A percentile compares a stretch with the other conserved stretches of the same genome.
phyloP scores from a whole-genome alignment of 495 filamentous ascomycete species.

The Parachaetomium inaequale region DNA sequence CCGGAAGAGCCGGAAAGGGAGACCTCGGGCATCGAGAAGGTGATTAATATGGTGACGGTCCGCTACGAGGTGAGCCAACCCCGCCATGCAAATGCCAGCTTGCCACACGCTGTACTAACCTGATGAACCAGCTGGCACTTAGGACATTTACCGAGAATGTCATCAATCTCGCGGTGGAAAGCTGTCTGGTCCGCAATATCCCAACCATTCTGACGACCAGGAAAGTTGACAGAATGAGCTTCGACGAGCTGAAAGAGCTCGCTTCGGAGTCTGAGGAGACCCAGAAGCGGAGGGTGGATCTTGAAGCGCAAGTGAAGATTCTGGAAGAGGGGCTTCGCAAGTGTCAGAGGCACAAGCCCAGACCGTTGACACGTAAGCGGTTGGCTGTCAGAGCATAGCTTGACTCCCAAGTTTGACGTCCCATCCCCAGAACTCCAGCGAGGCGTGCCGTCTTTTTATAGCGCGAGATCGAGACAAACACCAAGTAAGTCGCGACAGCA shows the following conservation, averaged over 20 bases:
- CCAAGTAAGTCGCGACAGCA: too few species aligned
- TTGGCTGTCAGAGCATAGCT: too few species aligned
- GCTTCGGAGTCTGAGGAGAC: slow-evolving; percentile 24
- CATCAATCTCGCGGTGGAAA: slow-evolving; percentile 29
- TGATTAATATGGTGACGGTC: slow-evolving; percentile 1
- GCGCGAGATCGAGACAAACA: too few species aligned
- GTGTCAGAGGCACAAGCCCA: slow-evolving; percentile 4
- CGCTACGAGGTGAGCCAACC: background rate
- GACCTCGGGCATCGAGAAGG: background rate
- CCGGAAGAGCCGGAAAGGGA: background rate
- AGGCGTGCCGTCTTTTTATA: too few species aligned
- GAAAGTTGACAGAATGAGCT: slow-evolving; percentile 22
- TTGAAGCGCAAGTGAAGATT: background rate
- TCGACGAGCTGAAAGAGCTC: slow-evolving; percentile 17
- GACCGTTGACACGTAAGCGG: background rate
- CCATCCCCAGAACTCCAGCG: too few species aligned
- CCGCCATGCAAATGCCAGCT: too few species aligned
- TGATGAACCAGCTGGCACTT: slow-evolving; percentile 22
- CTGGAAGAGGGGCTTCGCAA: slow-evolving; percentile 6
- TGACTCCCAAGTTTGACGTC: too few species aligned
- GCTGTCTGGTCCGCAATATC: slow-evolving; percentile 30
- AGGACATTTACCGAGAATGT: slow-evolving; percentile 29
- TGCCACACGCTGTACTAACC: background rate
- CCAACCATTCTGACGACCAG: slow-evolving; percentile 23
- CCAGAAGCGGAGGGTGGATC: background rate